Evolutionary conservation across 2,329 filamentous ascomycete genomes (phyloP).

Genomic region (Cladosporium phlei): DNA sequence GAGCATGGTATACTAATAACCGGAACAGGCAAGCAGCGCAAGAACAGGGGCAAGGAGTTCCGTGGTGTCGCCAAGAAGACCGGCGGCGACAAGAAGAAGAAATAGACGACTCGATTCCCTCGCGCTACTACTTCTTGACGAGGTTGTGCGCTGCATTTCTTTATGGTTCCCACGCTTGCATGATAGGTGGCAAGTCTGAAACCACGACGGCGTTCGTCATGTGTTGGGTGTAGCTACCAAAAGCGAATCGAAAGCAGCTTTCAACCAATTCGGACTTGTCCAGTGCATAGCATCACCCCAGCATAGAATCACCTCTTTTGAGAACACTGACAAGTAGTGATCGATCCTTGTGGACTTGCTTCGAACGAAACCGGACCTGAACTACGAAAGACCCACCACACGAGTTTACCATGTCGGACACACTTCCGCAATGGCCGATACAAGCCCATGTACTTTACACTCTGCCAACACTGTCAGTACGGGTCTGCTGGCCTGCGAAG

Average conservation of each 20-base stretch:
- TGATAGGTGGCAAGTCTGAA: constrained; percentile 12
- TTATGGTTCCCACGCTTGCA: constrained; percentile 14
- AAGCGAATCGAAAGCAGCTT: constrained; percentile 15
- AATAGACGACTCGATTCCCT: constrained; percentile 26
- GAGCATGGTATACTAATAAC: constrained; percentile 18
- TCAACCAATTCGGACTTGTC: constrained; percentile 4
- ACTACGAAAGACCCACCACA: no score
- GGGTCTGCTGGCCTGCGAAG: no score
- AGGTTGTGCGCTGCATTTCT: constrained; percentile 14
- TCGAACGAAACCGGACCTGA: no score
- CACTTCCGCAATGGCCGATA: no score
- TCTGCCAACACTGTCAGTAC: no score
- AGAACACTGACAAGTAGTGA: no score
- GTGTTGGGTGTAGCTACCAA: constrained; percentile 14
- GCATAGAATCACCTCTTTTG: no score
- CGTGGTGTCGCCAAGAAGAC: constrained; percentile 97
- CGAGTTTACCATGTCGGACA: no score
- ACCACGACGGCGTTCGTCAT: constrained; percentile 12
- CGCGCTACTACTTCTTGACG: constrained; percentile 10
- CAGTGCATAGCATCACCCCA: background rate
- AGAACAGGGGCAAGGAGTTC: constrained; percentile 99
- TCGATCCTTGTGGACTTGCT: no score
- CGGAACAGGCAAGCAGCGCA: constrained; percentile 93
- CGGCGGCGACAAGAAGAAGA: constrained; percentile 83
- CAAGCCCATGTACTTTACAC: no score